Evolutionary conservation across 108 stramenopile genomes (phyloP).

Genomic region (Nitzschia inconspicua): DNA sequence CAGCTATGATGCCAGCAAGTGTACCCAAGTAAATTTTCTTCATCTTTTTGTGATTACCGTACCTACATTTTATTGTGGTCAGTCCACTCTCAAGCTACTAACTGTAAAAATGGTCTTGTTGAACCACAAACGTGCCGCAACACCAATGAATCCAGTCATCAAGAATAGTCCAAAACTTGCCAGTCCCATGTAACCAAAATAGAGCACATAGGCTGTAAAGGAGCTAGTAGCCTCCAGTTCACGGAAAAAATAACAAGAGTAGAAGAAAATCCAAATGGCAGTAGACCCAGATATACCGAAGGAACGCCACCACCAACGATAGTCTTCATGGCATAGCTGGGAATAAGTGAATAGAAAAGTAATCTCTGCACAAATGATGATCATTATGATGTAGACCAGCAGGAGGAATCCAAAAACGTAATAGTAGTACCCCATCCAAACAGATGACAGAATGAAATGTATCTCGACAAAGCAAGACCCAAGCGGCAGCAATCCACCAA

Average conservation of each 20-base stretch:
- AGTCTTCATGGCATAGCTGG: conserved; percentile 90
- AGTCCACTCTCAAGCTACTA: conserved; percentile 95
- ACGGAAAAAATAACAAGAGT: conserved; percentile 80
- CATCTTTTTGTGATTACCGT: neutral
- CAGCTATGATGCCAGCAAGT: neutral
- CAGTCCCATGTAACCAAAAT: conserved; percentile 93
- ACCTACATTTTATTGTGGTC: too few relatives aligned
- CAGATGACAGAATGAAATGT: conserved; percentile 81
- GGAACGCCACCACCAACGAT: conserved; percentile 97
- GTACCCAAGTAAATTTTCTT: neutral
- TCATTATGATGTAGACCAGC: conserved; percentile 80
- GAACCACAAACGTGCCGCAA: conserved; percentile 82
- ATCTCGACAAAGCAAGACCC: conserved; percentile 88
- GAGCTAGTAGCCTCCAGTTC: conserved; percentile 61
- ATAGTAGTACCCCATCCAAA: conserved; percentile 88
- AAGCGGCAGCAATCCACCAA: conserved; percentile 89
- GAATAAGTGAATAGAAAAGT: conserved; percentile 90
- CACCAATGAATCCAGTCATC: conserved; percentile 86
- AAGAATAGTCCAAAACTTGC: conserved; percentile 73
- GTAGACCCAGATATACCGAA: conserved; percentile 75
- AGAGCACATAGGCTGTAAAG: conserved; percentile 78
- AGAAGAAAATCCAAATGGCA: conserved; percentile 83
- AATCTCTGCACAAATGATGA: conserved; percentile 88
- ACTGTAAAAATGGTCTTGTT: conserved; percentile 87
- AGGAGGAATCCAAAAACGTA: conserved; percentile 92